Conservation (phyloP, 345 rosid genomes). For the Eucalyptus rudis region DNA sequence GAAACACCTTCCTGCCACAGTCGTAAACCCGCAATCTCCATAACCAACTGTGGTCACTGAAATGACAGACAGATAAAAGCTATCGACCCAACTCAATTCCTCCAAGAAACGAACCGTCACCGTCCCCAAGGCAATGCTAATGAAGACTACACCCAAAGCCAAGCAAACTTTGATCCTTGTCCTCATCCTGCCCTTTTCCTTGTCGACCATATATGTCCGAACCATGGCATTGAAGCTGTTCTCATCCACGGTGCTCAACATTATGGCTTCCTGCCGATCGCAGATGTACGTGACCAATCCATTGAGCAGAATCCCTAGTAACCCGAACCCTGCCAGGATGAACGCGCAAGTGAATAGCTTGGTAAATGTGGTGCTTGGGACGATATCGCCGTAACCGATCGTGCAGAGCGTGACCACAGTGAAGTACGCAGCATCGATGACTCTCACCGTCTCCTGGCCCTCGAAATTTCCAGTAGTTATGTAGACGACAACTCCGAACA, state of each 20-base stretch:
- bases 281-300: slow-evolving; percentile 56
- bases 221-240: slow-evolving; percentile 26
- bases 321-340: slow-evolving; percentile 47
- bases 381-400: slow-evolving; percentile 56
- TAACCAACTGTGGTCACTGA: slow-evolving; percentile 64
- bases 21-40: slow-evolving; percentile 42
- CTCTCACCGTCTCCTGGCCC: slow-evolving; percentile 21
- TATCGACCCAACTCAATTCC: slow-evolving; percentile 38
- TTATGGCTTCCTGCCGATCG: slow-evolving; percentile 40
- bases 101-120: slow-evolving; percentile 30
- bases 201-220: slow-evolving; percentile 34
- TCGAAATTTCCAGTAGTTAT: slow-evolving; percentile 16
- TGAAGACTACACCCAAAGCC: slow-evolving; percentile 29
- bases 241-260: slow-evolving; percentile 43
- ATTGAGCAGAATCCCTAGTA: slow-evolving; percentile 43
- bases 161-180: slow-evolving; percentile 39
- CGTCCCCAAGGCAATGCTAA: slow-evolving; percentile 39
- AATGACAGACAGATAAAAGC: slow-evolving; percentile 47
- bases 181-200: slow-evolving; percentile 52
- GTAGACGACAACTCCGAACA: slow-evolving; percentile 16
- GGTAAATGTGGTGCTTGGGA: slow-evolving; percentile 38
- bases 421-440: slow-evolving; percentile 51
- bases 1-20: slow-evolving; percentile 36
- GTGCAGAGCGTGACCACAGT: slow-evolving; percentile 56
- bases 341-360: slow-evolving; percentile 49